Conservation (phyloP, 352 stramenopile genomes). For the Globisporangium rhizosaccharum region DNA sequence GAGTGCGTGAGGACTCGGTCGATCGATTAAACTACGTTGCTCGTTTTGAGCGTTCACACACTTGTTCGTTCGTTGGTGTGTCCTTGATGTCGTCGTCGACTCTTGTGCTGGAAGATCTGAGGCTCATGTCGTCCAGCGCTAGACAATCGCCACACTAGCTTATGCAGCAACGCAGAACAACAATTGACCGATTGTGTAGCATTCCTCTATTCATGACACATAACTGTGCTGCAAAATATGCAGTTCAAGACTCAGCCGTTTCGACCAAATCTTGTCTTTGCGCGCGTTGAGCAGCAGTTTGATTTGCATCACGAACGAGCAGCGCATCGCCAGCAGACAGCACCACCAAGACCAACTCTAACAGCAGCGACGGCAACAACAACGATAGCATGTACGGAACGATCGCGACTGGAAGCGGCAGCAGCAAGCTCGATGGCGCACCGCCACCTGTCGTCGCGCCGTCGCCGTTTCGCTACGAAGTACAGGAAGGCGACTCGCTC, state of each 20-base stretch:
- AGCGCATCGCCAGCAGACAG: neutral
- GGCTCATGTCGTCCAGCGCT: too few species aligned
- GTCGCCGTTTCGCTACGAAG: conserved; percentile 71
- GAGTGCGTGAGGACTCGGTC: conserved; percentile 4
- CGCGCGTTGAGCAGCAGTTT: neutral
- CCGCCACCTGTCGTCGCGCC: conserved; percentile 24
- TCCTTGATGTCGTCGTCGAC: too few species aligned
- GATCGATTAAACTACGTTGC: too few species aligned
- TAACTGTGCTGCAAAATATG: too few species aligned
- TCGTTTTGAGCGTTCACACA: too few species aligned
- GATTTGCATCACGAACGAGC: neutral
- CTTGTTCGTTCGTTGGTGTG: too few species aligned
- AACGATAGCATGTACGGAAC: conserved; percentile 44
- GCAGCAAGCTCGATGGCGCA: conserved; percentile 9
- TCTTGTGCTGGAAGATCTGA: too few species aligned
- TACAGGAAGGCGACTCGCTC: conserved; percentile 60
- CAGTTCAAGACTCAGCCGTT: too few species aligned
- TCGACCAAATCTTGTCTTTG: conserved; percentile 10
- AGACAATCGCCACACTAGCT: too few species aligned
- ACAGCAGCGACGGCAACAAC: neutral
- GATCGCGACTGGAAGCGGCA: conserved; percentile 22
- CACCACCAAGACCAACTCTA: neutral
- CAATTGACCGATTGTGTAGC: too few species aligned
- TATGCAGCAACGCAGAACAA: too few species aligned
- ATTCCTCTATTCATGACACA: too few species aligned